phyloP scores from a whole-genome alignment of 1,284 basidiomycete species.

The Dichomitus squalens region DNA sequence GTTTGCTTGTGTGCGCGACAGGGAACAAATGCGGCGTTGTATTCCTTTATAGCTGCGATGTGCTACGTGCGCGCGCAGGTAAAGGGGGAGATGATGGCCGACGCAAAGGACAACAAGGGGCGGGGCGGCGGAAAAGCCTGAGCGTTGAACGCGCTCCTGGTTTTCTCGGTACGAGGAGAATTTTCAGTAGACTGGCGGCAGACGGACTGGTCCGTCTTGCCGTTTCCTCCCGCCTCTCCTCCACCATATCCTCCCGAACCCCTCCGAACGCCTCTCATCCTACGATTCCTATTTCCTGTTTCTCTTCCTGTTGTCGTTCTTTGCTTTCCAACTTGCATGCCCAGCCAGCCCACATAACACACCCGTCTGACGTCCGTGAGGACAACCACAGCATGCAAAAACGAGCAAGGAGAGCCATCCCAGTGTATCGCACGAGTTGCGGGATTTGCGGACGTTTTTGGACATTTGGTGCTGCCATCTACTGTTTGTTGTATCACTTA shows the following conservation, averaged over 20 bases:
- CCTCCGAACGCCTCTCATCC: constrained; percentile 9
- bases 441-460: too few species aligned
- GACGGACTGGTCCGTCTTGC: constrained; percentile 31
- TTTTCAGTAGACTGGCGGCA: constrained; percentile 22
- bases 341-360: constrained; percentile 9
- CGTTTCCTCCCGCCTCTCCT: constrained; percentile 9
- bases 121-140: constrained; percentile 57
- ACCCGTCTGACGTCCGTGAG: background rate
- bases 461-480: too few species aligned
- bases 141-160: constrained; percentile 28
- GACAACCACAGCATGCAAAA: background rate
- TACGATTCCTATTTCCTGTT: constrained; percentile 8
- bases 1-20: constrained; percentile 28
- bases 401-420: background rate
- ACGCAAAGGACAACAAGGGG: constrained; percentile 64
- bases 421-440: background rate
- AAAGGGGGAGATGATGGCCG: constrained; percentile 67
- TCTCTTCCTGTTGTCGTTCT: constrained; percentile 23
- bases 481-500: background rate
- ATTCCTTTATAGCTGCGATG: constrained; percentile 66
- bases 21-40: constrained; percentile 79
- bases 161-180: constrained; percentile 28
- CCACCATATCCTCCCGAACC: background rate
- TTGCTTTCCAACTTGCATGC: constrained; percentile 26
- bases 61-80: constrained; percentile 66